phyloP scores from a whole-genome alignment of 2,329 filamentous ascomycete species.

The Amauroascus niger region DNA sequence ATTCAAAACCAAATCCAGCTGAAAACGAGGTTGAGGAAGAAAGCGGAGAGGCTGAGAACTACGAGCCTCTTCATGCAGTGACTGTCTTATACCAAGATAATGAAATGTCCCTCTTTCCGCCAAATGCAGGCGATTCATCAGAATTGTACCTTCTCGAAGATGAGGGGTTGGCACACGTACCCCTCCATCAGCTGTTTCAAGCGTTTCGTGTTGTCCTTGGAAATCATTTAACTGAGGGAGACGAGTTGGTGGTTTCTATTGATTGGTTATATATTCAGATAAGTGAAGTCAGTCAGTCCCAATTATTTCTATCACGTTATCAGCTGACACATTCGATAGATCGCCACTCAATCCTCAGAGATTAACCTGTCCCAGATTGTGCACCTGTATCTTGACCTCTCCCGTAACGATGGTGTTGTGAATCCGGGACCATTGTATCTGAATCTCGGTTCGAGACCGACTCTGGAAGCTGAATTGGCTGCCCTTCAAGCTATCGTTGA shows the following conservation, averaged over 20 bases:
- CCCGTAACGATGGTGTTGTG: conserved; percentile 49
- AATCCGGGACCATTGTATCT: conserved; percentile 50
- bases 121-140: conserved; percentile 43
- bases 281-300: conserved; percentile 44
- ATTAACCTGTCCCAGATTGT: conserved; percentile 49
- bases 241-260: conserved; percentile 49
- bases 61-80: conserved; percentile 36
- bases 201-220: conserved; percentile 47
- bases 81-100: conserved; percentile 47
- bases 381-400: conserved; percentile 49
- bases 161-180: conserved; percentile 44
- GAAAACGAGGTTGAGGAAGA: background rate
- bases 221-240: conserved; percentile 46
- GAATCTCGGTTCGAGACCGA: conserved; percentile 45
- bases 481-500: conserved; percentile 45
- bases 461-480: conserved; percentile 45
- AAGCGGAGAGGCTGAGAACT: conserved; percentile 15
- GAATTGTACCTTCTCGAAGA: conserved; percentile 50
- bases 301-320: background rate
- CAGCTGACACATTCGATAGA: conserved; percentile 34
- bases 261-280: conserved; percentile 47
- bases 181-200: conserved; percentile 47
- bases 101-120: conserved; percentile 52
- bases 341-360: conserved; percentile 40
- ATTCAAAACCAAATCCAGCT: background rate